Conservation (phyloP, 495 filamentous ascomycete genomes). For the Daldinia grandis region DNA sequence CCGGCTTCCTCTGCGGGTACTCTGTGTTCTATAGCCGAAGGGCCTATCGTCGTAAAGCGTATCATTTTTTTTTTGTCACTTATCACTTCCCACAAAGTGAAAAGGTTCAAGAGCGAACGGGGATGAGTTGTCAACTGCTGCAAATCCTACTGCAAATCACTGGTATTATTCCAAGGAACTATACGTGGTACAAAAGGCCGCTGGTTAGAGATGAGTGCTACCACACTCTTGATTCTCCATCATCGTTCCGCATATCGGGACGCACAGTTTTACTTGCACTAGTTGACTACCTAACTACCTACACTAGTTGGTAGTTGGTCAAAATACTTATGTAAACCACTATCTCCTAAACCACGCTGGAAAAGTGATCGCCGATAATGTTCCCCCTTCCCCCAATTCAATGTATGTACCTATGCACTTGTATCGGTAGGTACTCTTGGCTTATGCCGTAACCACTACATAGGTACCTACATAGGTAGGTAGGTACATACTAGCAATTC, state of each 20-base stretch:
- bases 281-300: too few relatives aligned
- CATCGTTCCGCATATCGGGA: conserved; percentile 28
- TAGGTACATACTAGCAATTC: not conserved
- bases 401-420: not conserved
- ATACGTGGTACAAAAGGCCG: conserved; percentile 34
- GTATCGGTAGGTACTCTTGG: conserved; percentile 12
- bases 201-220: conserved; percentile 37
- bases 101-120: conserved; percentile 32
- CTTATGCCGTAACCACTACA: not conserved
- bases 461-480: too few relatives aligned
- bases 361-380: conserved; percentile 33
- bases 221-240: conserved; percentile 22
- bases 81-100: conserved; percentile 39
- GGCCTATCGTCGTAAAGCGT: conserved; percentile 18
- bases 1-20: not conserved
- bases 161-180: conserved; percentile 35
- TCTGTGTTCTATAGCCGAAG: conserved; percentile 28
- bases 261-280: conserved; percentile 31
- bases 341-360: conserved; percentile 4
- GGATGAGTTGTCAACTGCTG: conserved; percentile 24
- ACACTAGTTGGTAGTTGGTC: too few relatives aligned
- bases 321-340: not conserved
- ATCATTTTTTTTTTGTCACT: conserved; percentile 36
- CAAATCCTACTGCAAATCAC: conserved; percentile 40
- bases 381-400: not conserved